Conservation (phyloP, 1,284 basidiomycete species). For the Phaffia rhodozyma region DNA sequence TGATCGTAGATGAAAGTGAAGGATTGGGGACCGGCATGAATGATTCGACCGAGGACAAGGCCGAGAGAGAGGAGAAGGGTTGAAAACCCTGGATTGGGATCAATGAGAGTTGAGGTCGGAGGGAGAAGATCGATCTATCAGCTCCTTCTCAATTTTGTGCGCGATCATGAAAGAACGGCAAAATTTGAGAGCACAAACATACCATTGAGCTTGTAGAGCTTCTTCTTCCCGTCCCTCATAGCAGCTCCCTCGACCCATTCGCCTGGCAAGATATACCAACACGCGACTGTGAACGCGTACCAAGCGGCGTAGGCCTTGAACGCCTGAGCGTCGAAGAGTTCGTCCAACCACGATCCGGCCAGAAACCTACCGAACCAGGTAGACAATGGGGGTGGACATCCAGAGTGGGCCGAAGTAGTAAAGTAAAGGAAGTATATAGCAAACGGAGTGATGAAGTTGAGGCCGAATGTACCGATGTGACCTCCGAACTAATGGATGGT, state of each 20-base stretch:
- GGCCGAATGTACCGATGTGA: constrained; percentile 60
- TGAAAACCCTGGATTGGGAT: constrained; percentile 60
- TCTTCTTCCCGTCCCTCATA: constrained; percentile 63
- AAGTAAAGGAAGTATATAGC: constrained; percentile 71
- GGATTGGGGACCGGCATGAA: constrained; percentile 57
- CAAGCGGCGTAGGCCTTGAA: constrained; percentile 66
- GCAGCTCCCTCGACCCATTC: constrained; percentile 68
- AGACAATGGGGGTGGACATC: constrained; percentile 55
- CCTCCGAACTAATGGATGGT: constrained; percentile 69
- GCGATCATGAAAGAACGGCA: not conserved
- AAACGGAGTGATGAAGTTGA: constrained; percentile 61
- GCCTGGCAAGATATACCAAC: constrained; percentile 78
- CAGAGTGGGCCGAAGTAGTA: constrained; percentile 64
- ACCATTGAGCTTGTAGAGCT: constrained; percentile 94
- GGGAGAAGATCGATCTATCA: not conserved
- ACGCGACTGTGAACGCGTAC: constrained; percentile 74
- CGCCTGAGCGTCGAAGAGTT: constrained; percentile 70
- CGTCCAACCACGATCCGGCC: constrained; percentile 48
- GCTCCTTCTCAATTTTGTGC: not conserved
- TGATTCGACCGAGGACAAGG: constrained; percentile 53
- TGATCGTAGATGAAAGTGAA: constrained; percentile 88
- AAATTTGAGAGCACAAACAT: constrained; percentile 19
- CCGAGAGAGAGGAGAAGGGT: constrained; percentile 72
- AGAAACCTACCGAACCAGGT: constrained; percentile 35
- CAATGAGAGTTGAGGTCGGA: too few species aligned